phyloP scores from a whole-genome alignment of 805 yeast species.

The Wickerhamomyces chambardii region DNA sequence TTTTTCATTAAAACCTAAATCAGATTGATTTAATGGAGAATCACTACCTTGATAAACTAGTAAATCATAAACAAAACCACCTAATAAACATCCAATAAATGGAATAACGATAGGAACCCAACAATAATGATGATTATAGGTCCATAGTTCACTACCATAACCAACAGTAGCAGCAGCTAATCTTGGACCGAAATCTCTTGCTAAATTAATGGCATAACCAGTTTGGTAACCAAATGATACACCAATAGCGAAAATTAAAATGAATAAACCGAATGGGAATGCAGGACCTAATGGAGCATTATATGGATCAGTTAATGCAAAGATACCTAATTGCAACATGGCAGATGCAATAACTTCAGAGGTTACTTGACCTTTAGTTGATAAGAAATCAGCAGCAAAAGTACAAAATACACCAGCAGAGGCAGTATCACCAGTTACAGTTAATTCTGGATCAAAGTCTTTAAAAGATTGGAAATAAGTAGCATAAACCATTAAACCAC shows the following conservation, averaged over 20 bases:
- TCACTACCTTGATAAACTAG: conserved; percentile 43
- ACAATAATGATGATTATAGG: conserved; percentile 31
- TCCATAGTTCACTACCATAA: conserved; percentile 31
- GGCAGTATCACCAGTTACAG: conserved; percentile 18
- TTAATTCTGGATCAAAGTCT: conserved; percentile 24
- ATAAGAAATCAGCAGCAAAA: conserved; percentile 30
- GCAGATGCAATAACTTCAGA: conserved; percentile 39
- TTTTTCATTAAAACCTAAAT: conserved; percentile 13
- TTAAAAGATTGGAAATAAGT: conserved; percentile 31
- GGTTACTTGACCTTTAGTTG: conserved; percentile 33
- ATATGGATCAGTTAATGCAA: conserved; percentile 42
- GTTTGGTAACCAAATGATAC: conserved; percentile 42
- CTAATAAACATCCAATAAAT: conserved; percentile 34
- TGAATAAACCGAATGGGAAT: conserved; percentile 37
- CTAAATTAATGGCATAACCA: conserved; percentile 45
- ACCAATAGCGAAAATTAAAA: conserved; percentile 36
- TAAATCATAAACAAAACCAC: conserved; percentile 42
- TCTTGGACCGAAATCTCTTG: conserved; percentile 49
- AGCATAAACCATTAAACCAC: conserved; percentile 36
- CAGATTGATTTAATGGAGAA: conserved; percentile 40
- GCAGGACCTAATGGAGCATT: conserved; percentile 34
- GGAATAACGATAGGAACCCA: conserved; percentile 51
- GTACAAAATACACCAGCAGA: conserved; percentile 39
- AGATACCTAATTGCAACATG: conserved; percentile 34
- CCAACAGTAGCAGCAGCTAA: conserved; percentile 39